These are phyloP conservation scores for Gardenia jasminoides DNA, from an alignment of 257 asterid species.

Conservation along the genomic window DNA sequence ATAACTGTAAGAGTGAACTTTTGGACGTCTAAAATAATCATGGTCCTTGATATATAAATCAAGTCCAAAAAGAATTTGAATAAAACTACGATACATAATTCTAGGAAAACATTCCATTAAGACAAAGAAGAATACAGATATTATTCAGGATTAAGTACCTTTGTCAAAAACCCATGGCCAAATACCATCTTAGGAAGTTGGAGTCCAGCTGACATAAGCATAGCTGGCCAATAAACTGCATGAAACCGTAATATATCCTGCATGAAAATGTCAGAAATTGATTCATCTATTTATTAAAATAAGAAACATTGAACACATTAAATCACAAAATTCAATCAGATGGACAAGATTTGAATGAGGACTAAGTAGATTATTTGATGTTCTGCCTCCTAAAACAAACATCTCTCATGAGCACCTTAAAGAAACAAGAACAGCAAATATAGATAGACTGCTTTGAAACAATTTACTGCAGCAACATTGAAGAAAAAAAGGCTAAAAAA, in stretches of 20 bases:
- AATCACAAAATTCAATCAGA: slow-evolving; percentile 1
- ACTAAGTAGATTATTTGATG: background rate
- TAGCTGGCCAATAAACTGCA: slow-evolving; percentile 99
- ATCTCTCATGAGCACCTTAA: background rate
- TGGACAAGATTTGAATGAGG: background rate
- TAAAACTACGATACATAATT: background rate
- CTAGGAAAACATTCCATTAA: background rate
- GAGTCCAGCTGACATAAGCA: slow-evolving; percentile 94
- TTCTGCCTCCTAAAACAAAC: background rate
- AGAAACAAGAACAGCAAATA: too few species aligned
- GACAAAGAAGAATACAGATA: background rate
- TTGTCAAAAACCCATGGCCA: slow-evolving; percentile 98
- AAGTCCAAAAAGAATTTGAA: background rate
- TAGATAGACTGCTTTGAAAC: too few species aligned
- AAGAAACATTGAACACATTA: background rate
- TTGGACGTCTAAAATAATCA: background rate
- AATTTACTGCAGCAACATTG: too few species aligned
- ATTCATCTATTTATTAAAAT: background rate
- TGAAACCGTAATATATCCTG: slow-evolving; percentile 98
- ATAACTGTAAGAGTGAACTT: background rate
- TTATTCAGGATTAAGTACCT: slow-evolving; percentile 42
- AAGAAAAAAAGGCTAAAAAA: too few species aligned
- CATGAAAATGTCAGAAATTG: background rate
- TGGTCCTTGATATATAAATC: background rate
- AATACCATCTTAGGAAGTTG: slow-evolving; percentile 84